Evolutionary conservation across 805 yeast genomes (phyloP).

Genomic region (Hanseniaspora singularis): DNA sequence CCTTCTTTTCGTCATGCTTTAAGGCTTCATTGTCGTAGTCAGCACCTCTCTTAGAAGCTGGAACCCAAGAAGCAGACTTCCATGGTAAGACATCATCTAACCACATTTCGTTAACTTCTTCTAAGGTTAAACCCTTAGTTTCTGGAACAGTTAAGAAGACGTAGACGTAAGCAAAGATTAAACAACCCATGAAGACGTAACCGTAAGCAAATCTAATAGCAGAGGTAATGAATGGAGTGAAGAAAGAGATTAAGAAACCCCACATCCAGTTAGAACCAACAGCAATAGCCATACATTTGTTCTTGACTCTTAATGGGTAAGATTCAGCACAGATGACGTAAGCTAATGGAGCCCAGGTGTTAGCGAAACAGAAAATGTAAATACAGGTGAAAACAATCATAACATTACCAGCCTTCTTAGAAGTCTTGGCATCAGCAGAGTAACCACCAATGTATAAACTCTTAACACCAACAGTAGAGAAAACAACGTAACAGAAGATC

Average conservation of each 20-base stretch:
- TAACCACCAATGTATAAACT: conserved; percentile 30
- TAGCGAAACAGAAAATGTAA: conserved; percentile 55
- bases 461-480: conserved; percentile 48
- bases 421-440: conserved; percentile 19
- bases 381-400: conserved; percentile 32
- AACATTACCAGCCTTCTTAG: conserved; percentile 28
- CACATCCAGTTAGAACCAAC: conserved; percentile 51
- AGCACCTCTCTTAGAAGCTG: conserved; percentile 33
- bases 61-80: conserved; percentile 42
- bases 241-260: conserved; percentile 56
- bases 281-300: conserved; percentile 43
- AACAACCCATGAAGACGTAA: conserved; percentile 49
- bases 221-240: conserved; percentile 61
- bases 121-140: conserved; percentile 70
- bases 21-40: conserved; percentile 25
- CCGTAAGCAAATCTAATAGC: conserved; percentile 65
- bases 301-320: conserved; percentile 56
- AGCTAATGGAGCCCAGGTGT: conserved; percentile 59
- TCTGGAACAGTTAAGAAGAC: conserved; percentile 64
- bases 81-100: conserved; percentile 35
- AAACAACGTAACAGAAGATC: conserved; percentile 34
- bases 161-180: conserved; percentile 48
- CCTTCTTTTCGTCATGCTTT: conserved; percentile 25
- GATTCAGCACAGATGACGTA: conserved; percentile 52
- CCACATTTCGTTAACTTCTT: conserved; percentile 64